Evolutionary conservation across 768 basidiomycete species (phyloP), one percentile per base, ranked within the genome.

Genomic region (Leccinum barrowsii): DNA sequence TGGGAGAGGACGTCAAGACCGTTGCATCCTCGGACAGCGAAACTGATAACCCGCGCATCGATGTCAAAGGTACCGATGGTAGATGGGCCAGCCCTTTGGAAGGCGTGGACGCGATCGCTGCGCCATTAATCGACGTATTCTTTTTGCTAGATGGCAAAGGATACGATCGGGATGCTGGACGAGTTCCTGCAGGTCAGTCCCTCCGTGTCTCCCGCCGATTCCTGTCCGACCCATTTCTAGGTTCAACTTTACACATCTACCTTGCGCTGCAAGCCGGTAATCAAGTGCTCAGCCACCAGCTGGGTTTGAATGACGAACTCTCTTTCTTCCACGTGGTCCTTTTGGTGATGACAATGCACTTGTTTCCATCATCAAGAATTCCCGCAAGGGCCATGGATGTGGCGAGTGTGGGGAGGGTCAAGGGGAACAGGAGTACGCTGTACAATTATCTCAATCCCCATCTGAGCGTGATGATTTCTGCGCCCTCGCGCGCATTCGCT

Each of bases 361-460:
- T n/a, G 73, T 77, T 47, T 65, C 78, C 0, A 71, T 88, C 57
- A 70, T 86, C 22, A 75, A 77, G 42, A 79, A 80, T 28, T 65
- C 76, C 10, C 65, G 76, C 59, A 66, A 55, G 26, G 56, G 56
- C 11, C 79, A 79, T 56, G 24, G 82, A 84, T 1, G 76, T 92
- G 34, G 93, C 94, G 0, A 89, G 86, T 1, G 73, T 88, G 30
- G 96, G 95, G 5, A 86, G 86, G 65, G 93, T 96, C 4, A 77
- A 92, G 4, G 94, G 91, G 2, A 88, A 95, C 71, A 84, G 94
- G 54, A 86, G 85, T 37, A 94, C 94, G 32, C 71, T 98, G 58
- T 96, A 97, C 79, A 98, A 98, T 75, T 96, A 97, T 67, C 80
- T 98, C 60, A 96, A 96, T 69, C 89, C 88, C 7, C 85, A 92